Evolutionary conservation across 2,329 filamentous ascomycete species (phyloP), one percentile per base, ranked within the genome.

Genomic region (Fusarium oligoseptatum): DNA sequence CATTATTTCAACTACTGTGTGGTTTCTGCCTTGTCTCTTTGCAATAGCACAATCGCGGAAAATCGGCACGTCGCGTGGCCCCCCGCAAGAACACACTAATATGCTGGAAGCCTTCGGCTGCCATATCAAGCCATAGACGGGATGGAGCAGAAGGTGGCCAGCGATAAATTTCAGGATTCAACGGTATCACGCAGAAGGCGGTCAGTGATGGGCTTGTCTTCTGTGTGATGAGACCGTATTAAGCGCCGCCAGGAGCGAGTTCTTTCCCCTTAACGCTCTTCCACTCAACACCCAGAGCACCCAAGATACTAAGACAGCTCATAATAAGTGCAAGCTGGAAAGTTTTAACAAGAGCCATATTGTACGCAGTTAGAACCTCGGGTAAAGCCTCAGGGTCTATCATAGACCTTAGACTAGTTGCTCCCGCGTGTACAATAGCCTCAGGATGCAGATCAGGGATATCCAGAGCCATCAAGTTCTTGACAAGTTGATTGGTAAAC

Each of bases 211-310:
- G 24, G 24, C 24, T 24, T 24, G 24, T 24, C 24, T 24, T 24
- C 24, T 24, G 24, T 24, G 24, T 24, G 24, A 4, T 24, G 24
- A 24, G 24, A 24, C 3, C 24, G 34, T 36, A 36, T 36, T n/a
- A 60, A 56, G 55, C 43, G 29, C 37, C 60, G 6, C 63, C 43
- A 14, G 56, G 36, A 12, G 3, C 12, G 15, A 45, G 7, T 60
- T 58, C 57, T 8, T 60, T 36, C 8, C 32, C 17, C 72, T 81
- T 81, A 12, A 71, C 55, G 24, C 60, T 71, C 43, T 65, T 71
- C 68, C 68, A 71, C 57, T 68, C 56, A 10, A 68, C 48, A 8
- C 60, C 60, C 5, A 62, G 7, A 11, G 68, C 66, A 8, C 65
- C 64, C 2, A 71, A 2, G 20, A 67, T 48, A 4, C 20, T 60